Conservation (phyloP, 768 basidiomycete genomes). For the Saitozyma sp. region DNA sequence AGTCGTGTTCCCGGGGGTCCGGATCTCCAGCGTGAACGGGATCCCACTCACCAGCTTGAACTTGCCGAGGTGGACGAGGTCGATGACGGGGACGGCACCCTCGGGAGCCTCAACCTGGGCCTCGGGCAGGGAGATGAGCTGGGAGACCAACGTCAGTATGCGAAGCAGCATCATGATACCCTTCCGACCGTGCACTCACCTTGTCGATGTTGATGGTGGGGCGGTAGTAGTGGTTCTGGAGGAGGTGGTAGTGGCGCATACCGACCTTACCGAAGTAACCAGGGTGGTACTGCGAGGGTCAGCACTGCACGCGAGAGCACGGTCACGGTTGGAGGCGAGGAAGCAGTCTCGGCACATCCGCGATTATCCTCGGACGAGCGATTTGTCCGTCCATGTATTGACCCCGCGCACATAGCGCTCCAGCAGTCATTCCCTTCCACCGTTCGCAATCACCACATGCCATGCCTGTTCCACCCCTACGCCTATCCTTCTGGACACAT, state of each 20-base stretch:
- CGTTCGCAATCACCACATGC: not conserved
- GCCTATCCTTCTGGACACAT: not conserved
- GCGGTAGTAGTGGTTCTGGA: constrained; percentile 84
- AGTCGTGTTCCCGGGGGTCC: too few species aligned
- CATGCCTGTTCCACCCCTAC: not conserved
- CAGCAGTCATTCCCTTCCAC: not conserved
- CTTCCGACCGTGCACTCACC: constrained; percentile 38
- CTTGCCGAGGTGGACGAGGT: constrained; percentile 56
- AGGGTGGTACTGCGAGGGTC: constrained; percentile 72
- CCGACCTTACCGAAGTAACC: constrained; percentile 99
- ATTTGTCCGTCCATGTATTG: not conserved
- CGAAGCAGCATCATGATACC: too few species aligned
- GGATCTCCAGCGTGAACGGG: too few species aligned
- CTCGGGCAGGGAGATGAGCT: constrained; percentile 53
- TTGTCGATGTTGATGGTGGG: constrained; percentile 99
- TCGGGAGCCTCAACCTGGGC: constrained; percentile 52
- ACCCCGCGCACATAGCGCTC: too few species aligned
- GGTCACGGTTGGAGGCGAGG: too few species aligned
- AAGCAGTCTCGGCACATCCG: too few species aligned
- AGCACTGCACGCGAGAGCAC: not conserved
- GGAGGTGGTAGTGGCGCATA: constrained; percentile 98
- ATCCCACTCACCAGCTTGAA: constrained; percentile 54
- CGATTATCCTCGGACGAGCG: too few species aligned
- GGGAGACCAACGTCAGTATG: constrained; percentile 1
- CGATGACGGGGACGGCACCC: constrained; percentile 81